Evolutionary conservation across 768 basidiomycete genomes (phyloP), one percentile per base, ranked within the genome.

Genomic region (Mrakia hoshinonis): DNA sequence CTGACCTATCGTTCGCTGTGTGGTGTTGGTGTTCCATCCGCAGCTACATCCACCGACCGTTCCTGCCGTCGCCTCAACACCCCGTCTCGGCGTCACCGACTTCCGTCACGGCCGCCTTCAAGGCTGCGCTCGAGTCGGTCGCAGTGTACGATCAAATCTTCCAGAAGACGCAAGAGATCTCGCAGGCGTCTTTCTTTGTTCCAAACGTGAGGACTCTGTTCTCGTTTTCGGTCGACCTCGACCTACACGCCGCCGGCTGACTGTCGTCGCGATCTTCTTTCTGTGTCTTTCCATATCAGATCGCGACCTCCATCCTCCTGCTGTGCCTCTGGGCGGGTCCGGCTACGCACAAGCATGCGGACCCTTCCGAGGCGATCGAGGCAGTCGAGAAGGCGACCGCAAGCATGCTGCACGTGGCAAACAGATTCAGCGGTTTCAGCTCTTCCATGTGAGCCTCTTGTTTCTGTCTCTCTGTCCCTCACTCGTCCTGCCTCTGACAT

Each of bases 31-130:
- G n/a, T n/a, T n/a, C n/a, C 7, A 12, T 11, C 4, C 34, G 64
- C 60, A 68, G 67, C 24, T 73, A 73, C 60, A 43, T 73, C 29
- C 72, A 73, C 43, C 58, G 72, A n/a, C 61, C 62, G 1, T 68
- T 68, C 26, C 49, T 73, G 11, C 72, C 72, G 4, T 68, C 72
- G 13, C 72, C 62, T 10, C 43, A 58, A 13, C 49, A 68, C 20
- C 72, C 72, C 11, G 26, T 63, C 3, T 39, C 72, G 10, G 46
- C 55, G 13, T 73, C 67, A 11, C 36, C 63, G 2, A 15, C n/a
- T 5, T 73, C 72, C 11, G 52, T 63, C 29, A 15, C 36, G 0
- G 60, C 60, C 48, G 61, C 49, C n/a, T 52, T 73, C 34, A 43
- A 49, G 13, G 72, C 72, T 20, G 67, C 72, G 12, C 36, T 29